Evolutionary conservation across 805 yeast genomes (phyloP), one percentile per base, ranked within the genome.

Genomic region (Suhomyces pyralidae): DNA sequence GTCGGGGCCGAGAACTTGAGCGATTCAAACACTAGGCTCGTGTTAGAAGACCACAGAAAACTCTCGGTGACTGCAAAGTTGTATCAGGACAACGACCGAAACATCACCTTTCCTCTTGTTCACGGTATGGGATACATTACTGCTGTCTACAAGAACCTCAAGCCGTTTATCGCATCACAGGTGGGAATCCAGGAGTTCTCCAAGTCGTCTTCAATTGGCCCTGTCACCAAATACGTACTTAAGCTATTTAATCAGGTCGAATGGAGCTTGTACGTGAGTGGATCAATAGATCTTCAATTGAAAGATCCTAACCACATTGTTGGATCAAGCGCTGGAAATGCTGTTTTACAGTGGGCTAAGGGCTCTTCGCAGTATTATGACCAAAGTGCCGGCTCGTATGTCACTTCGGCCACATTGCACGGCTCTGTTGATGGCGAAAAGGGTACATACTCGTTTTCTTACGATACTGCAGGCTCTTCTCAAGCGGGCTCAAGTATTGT

Each of bases 111-210:
- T 38, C 92, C 93, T 3, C 62, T 88, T 51, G 88, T 86, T 5
- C 92, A 87, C 67, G 97, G 97, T 51, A 78, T 79, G 81, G 97
- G 97, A 6, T 83, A 88, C 56, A 81, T 88, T 14, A 86, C 96
- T 30, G 89, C 85, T 25, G 68, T 78, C 15, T 64, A 62, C 51
- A 55, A 58, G 20, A 58, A 58, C 32, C 56, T 59, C 8, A 45
- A 45, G 43, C 67, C 68, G 2, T 55, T 57, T 2, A 58, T 87
- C 24, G 76, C 78, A n/a, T 81, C 88, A 22, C 79, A 77, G 26
- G 86, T 87, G 25, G 96, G 96, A 0, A 73, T 88, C 50, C 81
- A 78, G 55, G 70, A 72, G 17, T 73, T 86, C 51, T 69, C 71
- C 2, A 71, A 68, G 28, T 66, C 60, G 1, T 61, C 60, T 7